Base-by-base conservation (phyloP, 495 filamentous ascomycete species). In the Penicillium riverlandense region DNA sequence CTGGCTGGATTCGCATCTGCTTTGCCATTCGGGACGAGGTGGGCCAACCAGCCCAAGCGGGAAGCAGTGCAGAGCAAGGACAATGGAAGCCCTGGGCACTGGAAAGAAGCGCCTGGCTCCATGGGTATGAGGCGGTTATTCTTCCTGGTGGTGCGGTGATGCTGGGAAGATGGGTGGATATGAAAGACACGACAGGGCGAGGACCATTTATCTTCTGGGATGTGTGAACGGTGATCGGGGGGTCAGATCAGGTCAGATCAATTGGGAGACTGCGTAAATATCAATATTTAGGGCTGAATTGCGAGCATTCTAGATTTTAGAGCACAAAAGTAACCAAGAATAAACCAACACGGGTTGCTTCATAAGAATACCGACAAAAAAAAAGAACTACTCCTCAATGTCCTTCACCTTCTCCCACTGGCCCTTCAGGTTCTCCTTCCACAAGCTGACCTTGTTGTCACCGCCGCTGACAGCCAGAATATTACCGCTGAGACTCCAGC, bases 401-500 rank as follows among this genome's bases (percentile, higher is more conserved):
- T 86, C 87, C 75, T 92, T 95, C 37, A 96, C 88, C 55, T 83
- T 87, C 71, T 97, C 90, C 92, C 92, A 98, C 43, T 81, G 73
- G 16, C 82, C 82, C 63, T 74, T 74, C 38, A 79, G 63, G 39
- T 77, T 76, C 55, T 78, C 74, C 62, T 78, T 78, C 73, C 73
- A 78, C 52, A 78, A 57, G 43, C 81, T 91, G 29, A 97, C 90
- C 69, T 91, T 89, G 70, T 99, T 99, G 71, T 99, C 91, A n/a
- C 83, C 88, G 6, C 86, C 85, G 54, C 81, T 86, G 43, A 95
- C 90, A 11, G 94, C 94, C 52, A 99, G 72, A 32, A 97, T 92
- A 68, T 99, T 99, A 14, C 94, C 94, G 67, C 88, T 95, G 52
- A 96, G 75, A 55, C 88, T 95, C 94, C 94, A 99, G 72, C 88